Base-by-base conservation (phyloP, 2,329 filamentous ascomycete genomes). In the Myotisia sp. region DNA sequence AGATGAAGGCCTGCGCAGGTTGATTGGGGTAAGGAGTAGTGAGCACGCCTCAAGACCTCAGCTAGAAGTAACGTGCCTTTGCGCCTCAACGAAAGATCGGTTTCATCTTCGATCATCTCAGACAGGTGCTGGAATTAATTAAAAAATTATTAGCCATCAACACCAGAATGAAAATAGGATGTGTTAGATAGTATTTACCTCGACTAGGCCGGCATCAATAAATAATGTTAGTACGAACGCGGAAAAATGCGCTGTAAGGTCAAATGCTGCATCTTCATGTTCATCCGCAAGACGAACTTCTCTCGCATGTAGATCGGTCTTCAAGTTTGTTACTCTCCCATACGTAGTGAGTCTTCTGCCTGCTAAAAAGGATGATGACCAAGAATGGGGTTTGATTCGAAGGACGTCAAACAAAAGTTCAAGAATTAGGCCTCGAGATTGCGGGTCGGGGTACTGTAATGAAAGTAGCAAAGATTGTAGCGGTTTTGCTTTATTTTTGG, bases 311-410 rank as follows among this genome's bases (percentile, higher is more conserved):
- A 65, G 56, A 18, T 75, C 66, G 1, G 76, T 67, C 44, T 29
- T 24, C 33, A 95, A 62, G 40, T 84, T 90, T 5, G 84, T 76
- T 23, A 95, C 86, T 47, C 92, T 73, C n/a, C 86, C 87, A 54
- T 98, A 98, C 0, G 90, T 98, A 1, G 92, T 98, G 29, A 98
- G 65, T 39, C 92, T 71, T 44, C 90, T 74, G 5, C 90, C 92
- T 22, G 92, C 90, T 29, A 98, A 70, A 53, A 93, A 98, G 0
- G 87, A 92, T 0, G 84, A 86, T 5, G 90, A 92, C 90, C 90
- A 98, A 6, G 85, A 77, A 27, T 90, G 76, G 38, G 86, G 79
- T 47, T 95, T 95, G 51, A 98, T 94, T 22, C 87, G 76, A 33
- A 98, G 60, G 13, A 77, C 69, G 47, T 78, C 74, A 46, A 92